These are phyloP conservation scores for Cutaneotrichosporon cavernicola DNA, from an alignment of 1,284 basidiomycete species.

Conservation along the genomic window DNA sequence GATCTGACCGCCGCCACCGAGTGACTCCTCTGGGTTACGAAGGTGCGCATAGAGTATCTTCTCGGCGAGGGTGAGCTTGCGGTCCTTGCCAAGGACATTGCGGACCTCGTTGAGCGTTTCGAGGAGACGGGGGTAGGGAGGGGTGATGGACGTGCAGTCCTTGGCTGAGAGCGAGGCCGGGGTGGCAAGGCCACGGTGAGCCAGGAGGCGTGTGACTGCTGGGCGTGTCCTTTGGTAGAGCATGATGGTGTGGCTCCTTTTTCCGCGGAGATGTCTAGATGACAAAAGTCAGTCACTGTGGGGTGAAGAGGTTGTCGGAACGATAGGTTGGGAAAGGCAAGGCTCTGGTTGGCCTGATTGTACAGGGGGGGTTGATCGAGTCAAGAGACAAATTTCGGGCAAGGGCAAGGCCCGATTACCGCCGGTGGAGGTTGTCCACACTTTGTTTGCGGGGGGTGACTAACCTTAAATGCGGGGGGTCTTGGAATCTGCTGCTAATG, in stretches of 20 bases:
- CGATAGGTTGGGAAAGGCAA: background rate
- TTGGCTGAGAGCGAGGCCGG: slow-evolving; percentile 46
- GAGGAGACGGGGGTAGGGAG: slow-evolving; percentile 78
- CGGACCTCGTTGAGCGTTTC: slow-evolving; percentile 73
- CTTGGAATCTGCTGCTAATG: too few species aligned
- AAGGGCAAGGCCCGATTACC: background rate
- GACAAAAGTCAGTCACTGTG: background rate
- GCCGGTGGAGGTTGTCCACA: slow-evolving; percentile 3
- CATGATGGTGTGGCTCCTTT: slow-evolving; percentile 13
- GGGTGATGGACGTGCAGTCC: slow-evolving; percentile 69
- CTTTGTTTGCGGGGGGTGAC: background rate
- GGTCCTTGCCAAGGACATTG: slow-evolving; percentile 62
- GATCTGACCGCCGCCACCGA: slow-evolving; percentile 66
- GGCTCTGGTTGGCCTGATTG: slow-evolving; percentile 10
- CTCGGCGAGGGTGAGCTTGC: slow-evolving; percentile 80
- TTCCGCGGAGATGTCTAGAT: slow-evolving; percentile 1
- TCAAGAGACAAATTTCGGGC: background rate
- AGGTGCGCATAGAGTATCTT: slow-evolving; percentile 98
- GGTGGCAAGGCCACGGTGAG: slow-evolving; percentile 45
- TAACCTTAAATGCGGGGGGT: background rate
- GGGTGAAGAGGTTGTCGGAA: background rate
- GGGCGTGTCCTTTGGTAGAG: slow-evolving; percentile 22
- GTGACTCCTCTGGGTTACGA: slow-evolving; percentile 68
- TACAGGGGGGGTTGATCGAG: slow-evolving; percentile 31
- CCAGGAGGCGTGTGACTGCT: slow-evolving; percentile 18